These are phyloP conservation scores for Solanum chiquidenum DNA, from an alignment of 257 asterid genomes.

Conservation along the genomic window DNA sequence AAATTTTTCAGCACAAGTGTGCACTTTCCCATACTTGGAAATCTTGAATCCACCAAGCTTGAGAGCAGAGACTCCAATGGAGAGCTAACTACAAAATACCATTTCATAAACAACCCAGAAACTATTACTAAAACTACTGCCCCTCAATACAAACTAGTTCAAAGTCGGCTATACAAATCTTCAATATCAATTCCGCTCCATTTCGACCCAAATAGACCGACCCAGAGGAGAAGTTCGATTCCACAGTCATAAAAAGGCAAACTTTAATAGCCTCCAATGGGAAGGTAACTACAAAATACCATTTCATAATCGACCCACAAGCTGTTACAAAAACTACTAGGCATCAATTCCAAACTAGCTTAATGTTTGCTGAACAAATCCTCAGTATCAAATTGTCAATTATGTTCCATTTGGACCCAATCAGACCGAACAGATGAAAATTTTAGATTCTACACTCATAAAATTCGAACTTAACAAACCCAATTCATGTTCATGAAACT, in stretches of 20 bases:
- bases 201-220: background rate
- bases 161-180: background rate
- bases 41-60: background rate
- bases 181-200: background rate
- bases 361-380: background rate
- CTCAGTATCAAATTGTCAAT: background rate
- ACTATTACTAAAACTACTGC: background rate
- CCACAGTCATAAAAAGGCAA: background rate
- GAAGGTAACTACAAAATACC: background rate
- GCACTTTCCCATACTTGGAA: background rate
- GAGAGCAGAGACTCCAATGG: background rate
- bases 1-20: background rate
- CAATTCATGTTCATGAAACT: background rate
- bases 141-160: background rate
- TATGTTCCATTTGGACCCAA: background rate
- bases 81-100: background rate
- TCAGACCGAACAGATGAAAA: background rate
- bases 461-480: background rate
- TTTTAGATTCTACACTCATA: background rate
- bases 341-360: background rate
- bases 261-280: background rate
- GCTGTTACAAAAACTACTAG: background rate
- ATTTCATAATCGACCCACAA: background rate
- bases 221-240: background rate
- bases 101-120: slow-evolving; percentile 15